Conservation (phyloP, 2,329 filamentous ascomycete genomes). For the Colletotrichum trifolii region DNA sequence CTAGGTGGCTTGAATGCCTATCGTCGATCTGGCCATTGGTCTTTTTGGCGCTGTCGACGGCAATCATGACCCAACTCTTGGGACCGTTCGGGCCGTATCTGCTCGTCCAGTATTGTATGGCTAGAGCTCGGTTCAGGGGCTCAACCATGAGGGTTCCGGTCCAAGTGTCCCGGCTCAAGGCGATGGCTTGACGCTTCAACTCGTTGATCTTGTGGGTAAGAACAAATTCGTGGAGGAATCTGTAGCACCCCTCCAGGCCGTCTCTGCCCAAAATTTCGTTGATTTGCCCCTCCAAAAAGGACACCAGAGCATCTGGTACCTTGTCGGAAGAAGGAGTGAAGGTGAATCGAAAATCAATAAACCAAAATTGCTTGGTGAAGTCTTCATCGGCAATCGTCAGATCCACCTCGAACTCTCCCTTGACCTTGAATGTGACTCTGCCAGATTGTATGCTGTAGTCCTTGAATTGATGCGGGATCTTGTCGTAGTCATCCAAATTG, state of each 20-base stretch:
- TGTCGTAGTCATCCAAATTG: conserved; percentile 85
- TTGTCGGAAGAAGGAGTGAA: conserved; percentile 76
- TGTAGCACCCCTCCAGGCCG: conserved; percentile 83
- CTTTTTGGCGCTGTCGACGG: conserved; percentile 75
- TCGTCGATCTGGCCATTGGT: conserved; percentile 51
- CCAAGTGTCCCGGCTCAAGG: conserved; percentile 79
- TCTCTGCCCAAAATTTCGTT: conserved; percentile 77
- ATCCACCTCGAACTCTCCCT: conserved; percentile 91
- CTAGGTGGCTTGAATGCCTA: conserved; percentile 65
- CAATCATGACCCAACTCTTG: conserved; percentile 93
- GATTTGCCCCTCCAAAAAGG: conserved; percentile 74
- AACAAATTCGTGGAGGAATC: conserved; percentile 86
- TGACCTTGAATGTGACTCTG: conserved; percentile 88
- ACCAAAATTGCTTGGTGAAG: conserved; percentile 86
- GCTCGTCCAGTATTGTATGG: conserved; percentile 90
- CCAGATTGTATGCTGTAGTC: conserved; percentile 84
- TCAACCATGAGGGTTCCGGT: conserved; percentile 82
- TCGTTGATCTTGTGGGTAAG: conserved; percentile 92
- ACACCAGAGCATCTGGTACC: conserved; percentile 72
- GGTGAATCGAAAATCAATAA: conserved; percentile 88
- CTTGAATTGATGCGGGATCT: conserved; percentile 78
- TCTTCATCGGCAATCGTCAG: conserved; percentile 91
- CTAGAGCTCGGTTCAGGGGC: conserved; percentile 81
- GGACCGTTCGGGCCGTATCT: conserved; percentile 65
- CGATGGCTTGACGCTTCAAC: conserved; percentile 79